Evolutionary conservation across 148 eudicot genomes (phyloP).

Genomic region (Persicaria maculosa): DNA sequence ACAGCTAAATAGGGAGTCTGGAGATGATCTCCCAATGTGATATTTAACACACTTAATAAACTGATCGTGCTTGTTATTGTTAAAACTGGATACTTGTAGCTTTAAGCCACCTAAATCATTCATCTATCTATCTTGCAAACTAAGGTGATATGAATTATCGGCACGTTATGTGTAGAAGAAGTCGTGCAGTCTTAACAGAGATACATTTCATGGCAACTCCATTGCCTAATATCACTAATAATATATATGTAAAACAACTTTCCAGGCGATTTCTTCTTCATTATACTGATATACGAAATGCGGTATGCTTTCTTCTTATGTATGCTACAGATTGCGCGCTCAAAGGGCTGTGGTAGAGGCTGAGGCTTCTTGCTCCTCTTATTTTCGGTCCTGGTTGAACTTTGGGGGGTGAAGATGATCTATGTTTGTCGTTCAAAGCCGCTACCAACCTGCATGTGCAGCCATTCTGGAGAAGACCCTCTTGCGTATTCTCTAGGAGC

Average conservation of each 20-base stretch:
- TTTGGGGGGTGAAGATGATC: not conserved
- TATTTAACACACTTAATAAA: not conserved
- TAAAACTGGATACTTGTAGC: not conserved
- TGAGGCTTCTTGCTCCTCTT: constrained; percentile 3
- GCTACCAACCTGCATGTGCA: constrained; percentile 64
- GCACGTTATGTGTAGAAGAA: not conserved
- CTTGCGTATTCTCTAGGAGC: constrained; percentile 36
- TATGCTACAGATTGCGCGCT: constrained; percentile 2
- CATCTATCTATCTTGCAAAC: not conserved
- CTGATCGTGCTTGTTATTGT: not conserved
- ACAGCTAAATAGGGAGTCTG: not conserved
- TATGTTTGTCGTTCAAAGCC: constrained; percentile 41
- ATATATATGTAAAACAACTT: not conserved
- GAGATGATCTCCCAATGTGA: constrained; percentile 5
- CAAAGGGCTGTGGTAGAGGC: not conserved
- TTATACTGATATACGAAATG: too few relatives aligned
- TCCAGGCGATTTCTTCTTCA: not conserved
- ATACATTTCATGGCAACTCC: constrained; percentile 7
- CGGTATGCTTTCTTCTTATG: not conserved
- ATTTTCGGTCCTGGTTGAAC: not conserved
- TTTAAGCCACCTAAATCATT: not conserved
- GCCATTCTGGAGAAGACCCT: constrained; percentile 55
- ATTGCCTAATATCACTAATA: not conserved
- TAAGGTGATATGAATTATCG: too few relatives aligned
- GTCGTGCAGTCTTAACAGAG: not conserved